Evolutionary conservation across 345 rosid species (phyloP), one percentile per base, ranked within the genome.

Genomic region (Carallia pectinifolia): DNA sequence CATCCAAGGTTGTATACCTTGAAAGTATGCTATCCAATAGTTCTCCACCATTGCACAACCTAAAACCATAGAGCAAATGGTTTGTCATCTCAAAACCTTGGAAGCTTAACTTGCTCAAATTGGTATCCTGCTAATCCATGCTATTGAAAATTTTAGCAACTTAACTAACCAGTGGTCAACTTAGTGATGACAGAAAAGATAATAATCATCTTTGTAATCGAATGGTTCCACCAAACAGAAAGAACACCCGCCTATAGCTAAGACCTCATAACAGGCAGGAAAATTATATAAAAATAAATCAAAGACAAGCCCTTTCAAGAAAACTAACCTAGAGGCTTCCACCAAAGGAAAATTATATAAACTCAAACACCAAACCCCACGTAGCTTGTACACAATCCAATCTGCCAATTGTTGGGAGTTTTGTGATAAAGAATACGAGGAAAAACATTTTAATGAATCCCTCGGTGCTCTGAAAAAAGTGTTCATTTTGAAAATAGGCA

Each of bases 11-110:
- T 53, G 27, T 56, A 70, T 85, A 95, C 99, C 97, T 92, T 71
- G 91, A 83, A 59, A 95, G 94, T 80, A 93, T 91, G 77, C 85
- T 88, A 76, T 91, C 98, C 76, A 93, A 80, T 61, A 91, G 80
- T 76, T 95, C 99, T 18, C 97, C 99, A 33, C 99, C 99, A 80
- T 84, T 79, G 74, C 97, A 95, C 79, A 90, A 85, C 81, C 99
- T 95, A 76, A 65, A 56, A 56, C 67, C 74, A 73, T 27, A 58
- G 47, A 58, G 66, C 31, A 29, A 37, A 40, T 4, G 55, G 48
- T 56, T 39, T 58, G 47, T 74, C 67, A 72, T 79, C 30, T 23
- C 59, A 54, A 64, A 17, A 68, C 1, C 40, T 52, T 13, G 12
- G 13, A 5, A 39, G 17, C 16, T 2, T 2, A 44, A 23, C 23